Base-by-base conservation (phyloP, 495 filamentous ascomycete species). In the Annulohypoxylon moriforme region DNA sequence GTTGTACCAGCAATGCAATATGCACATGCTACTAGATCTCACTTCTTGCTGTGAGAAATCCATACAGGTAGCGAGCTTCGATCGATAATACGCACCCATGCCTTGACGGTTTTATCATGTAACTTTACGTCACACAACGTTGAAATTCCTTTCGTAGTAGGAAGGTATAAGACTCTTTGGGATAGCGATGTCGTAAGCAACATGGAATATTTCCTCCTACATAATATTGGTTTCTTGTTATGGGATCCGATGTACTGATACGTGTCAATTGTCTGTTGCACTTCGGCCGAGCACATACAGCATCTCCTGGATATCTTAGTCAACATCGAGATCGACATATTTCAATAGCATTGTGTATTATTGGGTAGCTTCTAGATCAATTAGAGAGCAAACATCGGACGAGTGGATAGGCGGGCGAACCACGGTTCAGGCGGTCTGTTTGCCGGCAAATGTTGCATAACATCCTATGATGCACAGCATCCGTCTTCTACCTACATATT, bases 381-480 rank as follows among this genome's bases (percentile, higher is more conserved):
- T 56, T 10, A 36, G 16, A 31, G 42, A 50, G 38, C 53, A 50
- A 60, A 33, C 38, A 24, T n/a, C 36, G 59, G 60, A 33, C 53
- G 34, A 60, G 64, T 72, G 53, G 60, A 34, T 64, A 64, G 59
- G 53, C 59, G 44, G 63, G 36, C 53, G 46, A 38, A 63, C 33
- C 31, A 24, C 50, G 34, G 36, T 68, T 59, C 47, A 47, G 60
- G 56, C 33, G 65, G 56, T 58, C 60, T 68, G 60, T 65, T 60
- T 61, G 38, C 47, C 60, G 47, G 56, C 53, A 49, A 66, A 64
- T 61, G 18, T 47, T 66, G 25, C 59, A 71, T 53, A 40, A 8
- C 42, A 62, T 53, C 18, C 62, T 47, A 62, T 73, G 61, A 66
- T 73, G 60, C 33, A 73, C 65, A 72, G 59, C 29, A 60, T 36